phyloP scores from a whole-genome alignment of 495 filamentous ascomycete genomes.

The Tuber calosporum region DNA sequence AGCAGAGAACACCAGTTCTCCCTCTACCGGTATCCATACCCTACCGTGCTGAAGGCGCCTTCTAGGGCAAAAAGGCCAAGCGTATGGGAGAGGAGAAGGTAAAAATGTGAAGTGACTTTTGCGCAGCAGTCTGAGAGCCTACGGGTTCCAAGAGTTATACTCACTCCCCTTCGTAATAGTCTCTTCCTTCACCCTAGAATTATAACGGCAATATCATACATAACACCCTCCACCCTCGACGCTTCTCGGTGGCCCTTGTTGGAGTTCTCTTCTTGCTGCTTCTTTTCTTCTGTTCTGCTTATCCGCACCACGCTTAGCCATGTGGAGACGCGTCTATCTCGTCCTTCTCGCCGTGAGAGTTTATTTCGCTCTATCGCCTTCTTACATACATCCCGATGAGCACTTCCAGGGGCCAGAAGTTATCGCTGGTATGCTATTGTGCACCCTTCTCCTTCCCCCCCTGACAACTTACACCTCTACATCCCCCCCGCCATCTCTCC shows the following conservation, averaged over 20 bases:
- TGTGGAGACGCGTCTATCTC: constrained; percentile 90
- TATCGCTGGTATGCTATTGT: constrained; percentile 70
- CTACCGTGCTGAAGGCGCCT: not conserved
- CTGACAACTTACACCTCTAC: not conserved
- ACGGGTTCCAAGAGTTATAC: not conserved
- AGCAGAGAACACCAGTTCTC: not conserved
- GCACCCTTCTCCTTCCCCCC: constrained; percentile 6
- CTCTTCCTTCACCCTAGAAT: not conserved
- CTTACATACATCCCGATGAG: constrained; percentile 97
- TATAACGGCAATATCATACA: not conserved
- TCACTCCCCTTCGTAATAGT: not conserved
- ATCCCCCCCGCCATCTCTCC: not conserved
- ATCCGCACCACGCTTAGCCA: constrained; percentile 42
- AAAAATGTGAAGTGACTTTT: not conserved
- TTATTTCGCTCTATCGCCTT: constrained; percentile 88
- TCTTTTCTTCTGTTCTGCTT: constrained; percentile 22
- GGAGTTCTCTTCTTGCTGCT: constrained; percentile 33
- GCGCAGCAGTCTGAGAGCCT: not conserved
- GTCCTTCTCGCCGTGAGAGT: constrained; percentile 76
- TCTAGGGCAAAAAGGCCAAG: not conserved
- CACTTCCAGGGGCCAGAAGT: constrained; percentile 98
- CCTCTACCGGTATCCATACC: not conserved
- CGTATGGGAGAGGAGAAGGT: not conserved
- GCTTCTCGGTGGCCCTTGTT: constrained; percentile 10
- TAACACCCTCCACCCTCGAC: not conserved